phyloP scores from a whole-genome alignment of 1,284 basidiomycete genomes.

The Apiotrichum sp. region DNA sequence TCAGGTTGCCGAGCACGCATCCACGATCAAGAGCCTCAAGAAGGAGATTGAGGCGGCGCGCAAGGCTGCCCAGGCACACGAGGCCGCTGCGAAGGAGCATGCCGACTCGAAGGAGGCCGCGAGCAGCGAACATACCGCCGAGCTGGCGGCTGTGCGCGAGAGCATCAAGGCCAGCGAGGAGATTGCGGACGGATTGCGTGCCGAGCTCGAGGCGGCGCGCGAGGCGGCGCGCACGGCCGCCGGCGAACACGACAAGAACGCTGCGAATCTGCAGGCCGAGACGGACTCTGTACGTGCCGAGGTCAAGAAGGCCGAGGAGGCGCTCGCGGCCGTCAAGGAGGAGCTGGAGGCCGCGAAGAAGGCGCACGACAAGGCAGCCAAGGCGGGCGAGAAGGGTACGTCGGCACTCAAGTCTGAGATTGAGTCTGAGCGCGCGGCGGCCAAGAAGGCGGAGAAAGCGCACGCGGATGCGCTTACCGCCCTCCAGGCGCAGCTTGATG shows the following conservation, averaged over 20 bases:
- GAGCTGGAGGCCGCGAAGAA: constrained; percentile 4
- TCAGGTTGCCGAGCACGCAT: constrained; percentile 2
- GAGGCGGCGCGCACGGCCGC: constrained; percentile 3
- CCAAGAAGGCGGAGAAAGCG: not conserved
- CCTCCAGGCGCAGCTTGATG: not conserved
- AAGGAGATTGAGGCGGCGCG: constrained; percentile 2
- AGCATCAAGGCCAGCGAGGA: constrained; percentile 2
- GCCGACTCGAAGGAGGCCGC: not conserved
- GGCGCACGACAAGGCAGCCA: not conserved
- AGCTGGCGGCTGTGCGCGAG: constrained; percentile 4
- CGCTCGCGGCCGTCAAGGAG: not conserved
- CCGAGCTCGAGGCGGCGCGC: not conserved
- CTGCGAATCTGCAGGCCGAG: not conserved
- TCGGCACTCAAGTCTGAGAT: not conserved
- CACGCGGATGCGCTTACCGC: not conserved
- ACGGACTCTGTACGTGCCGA: not conserved
- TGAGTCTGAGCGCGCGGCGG: not conserved
- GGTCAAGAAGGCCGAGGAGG: constrained; percentile 6
- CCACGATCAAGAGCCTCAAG: constrained; percentile 4
- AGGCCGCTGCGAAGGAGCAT: constrained; percentile 2
- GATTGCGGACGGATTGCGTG: constrained; percentile 4
- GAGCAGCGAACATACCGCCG: not conserved
- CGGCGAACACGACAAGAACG: constrained; percentile 5
- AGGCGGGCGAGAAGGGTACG: not conserved
- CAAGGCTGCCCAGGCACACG: constrained; percentile 3